These are phyloP conservation scores for Lachancea quebecensis DNA, from an alignment of 805 yeast genomes.

Conservation along the genomic window DNA sequence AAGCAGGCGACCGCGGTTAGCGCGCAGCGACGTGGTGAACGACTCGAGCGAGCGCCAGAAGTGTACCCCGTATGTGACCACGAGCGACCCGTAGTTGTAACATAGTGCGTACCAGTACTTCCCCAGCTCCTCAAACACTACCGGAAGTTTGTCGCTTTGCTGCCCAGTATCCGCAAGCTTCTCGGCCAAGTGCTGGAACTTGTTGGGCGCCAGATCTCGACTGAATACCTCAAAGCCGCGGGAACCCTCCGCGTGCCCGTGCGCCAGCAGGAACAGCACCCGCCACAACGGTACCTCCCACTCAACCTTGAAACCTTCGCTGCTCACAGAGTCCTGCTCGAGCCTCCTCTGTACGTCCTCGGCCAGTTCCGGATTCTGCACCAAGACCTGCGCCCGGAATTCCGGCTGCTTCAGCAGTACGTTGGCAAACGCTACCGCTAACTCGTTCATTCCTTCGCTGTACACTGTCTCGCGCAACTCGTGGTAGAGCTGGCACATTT, in stretches of 20 bases:
- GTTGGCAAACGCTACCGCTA: slow-evolving; percentile 8
- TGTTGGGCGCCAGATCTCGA: slow-evolving; percentile 4
- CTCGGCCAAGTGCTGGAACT: slow-evolving; percentile 4
- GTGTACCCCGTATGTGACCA: background rate
- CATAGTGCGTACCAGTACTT: slow-evolving; percentile 13
- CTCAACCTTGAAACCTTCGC: background rate
- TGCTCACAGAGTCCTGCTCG: slow-evolving; percentile 1
- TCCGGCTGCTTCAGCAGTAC: slow-evolving; percentile 6
- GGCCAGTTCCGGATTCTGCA: slow-evolving; percentile 1
- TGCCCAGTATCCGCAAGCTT: background rate
- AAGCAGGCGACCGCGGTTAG: slow-evolving; percentile 2
- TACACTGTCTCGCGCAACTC: background rate
- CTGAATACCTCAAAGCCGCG: background rate
- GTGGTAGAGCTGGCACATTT: slow-evolving; percentile 4
- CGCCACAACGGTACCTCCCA: slow-evolving; percentile 9
- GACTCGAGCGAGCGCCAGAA: slow-evolving; percentile 7
- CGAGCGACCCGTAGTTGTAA: slow-evolving; percentile 8
- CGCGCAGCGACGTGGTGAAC: slow-evolving; percentile 5
- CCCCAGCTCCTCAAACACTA: slow-evolving; percentile 9
- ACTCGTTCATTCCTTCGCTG: background rate
- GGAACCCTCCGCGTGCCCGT: slow-evolving; percentile 1
- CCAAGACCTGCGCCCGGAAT: slow-evolving; percentile 2
- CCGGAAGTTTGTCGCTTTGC: background rate
- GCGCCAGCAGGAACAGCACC: slow-evolving; percentile 10
- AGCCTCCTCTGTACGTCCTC: slow-evolving; percentile 6